Percentiles rank a stretch among this genome's conserved stretches.
These are phyloP conservation scores for Pyropia yezoensis DNA, from an alignment of 23 red algal genomes.

Conservation along the genomic window DNA sequence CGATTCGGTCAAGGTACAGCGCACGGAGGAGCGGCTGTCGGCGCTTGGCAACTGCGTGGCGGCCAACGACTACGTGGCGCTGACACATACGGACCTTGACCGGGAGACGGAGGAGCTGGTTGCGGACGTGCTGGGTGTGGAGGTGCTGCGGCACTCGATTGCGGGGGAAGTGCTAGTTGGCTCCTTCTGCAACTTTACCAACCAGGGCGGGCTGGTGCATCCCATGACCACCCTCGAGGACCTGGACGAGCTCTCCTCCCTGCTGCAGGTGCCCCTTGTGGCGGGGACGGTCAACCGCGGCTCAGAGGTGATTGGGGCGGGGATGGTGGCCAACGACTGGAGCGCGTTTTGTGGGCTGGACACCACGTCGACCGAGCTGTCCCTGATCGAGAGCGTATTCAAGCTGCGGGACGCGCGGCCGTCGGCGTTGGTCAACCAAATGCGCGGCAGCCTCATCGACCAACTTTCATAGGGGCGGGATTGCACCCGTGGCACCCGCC, in stretches of 20 bases:
- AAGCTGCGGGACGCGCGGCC: slow-evolving; percentile 56
- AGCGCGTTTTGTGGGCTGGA: slow-evolving; percentile 77
- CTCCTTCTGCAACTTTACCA: slow-evolving; percentile 85
- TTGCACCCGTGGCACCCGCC: background rate
- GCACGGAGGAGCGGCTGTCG: slow-evolving; percentile 71
- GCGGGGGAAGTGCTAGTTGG: slow-evolving; percentile 91
- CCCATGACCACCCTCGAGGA: slow-evolving; percentile 83
- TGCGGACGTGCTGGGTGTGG: slow-evolving; percentile 78
- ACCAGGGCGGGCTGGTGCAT: slow-evolving; percentile 93
- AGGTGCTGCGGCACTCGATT: slow-evolving; percentile 83
- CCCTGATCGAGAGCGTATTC: slow-evolving; percentile 83
- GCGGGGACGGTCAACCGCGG: slow-evolving; percentile 88
- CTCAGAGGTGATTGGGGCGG: slow-evolving; percentile 82
- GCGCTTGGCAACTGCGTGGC: slow-evolving; percentile 91
- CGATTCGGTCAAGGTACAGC: slow-evolving; percentile 75
- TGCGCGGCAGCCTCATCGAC: slow-evolving; percentile 59
- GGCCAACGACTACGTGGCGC: slow-evolving; percentile 86
- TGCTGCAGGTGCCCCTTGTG: slow-evolving; percentile 89
- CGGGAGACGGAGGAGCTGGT: slow-evolving; percentile 85
- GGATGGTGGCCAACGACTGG: slow-evolving; percentile 93
- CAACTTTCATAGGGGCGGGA: slow-evolving; percentile 28
- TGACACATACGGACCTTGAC: slow-evolving; percentile 81
- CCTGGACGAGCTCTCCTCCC: slow-evolving; percentile 79
- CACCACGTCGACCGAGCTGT: slow-evolving; percentile 78
- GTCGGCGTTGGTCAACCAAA: slow-evolving; percentile 21